Conservation (phyloP, 331 rosid genomes). For the Saraca asoca region DNA sequence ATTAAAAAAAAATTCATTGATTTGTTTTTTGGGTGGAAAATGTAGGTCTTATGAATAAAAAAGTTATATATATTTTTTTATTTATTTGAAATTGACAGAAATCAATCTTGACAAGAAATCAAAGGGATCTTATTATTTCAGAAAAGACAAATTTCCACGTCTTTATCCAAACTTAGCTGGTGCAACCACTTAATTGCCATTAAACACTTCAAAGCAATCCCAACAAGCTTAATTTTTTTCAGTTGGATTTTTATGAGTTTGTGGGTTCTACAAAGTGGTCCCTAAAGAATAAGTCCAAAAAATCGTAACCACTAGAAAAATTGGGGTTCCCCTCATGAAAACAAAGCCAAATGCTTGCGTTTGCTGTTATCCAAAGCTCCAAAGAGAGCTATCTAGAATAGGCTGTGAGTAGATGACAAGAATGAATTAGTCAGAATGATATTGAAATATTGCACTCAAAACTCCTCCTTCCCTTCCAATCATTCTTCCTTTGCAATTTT, state of each 20-base stretch:
- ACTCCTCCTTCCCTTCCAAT: conserved; percentile 58
- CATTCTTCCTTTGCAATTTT: conserved; percentile 40
- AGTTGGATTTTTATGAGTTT: conserved; percentile 21
- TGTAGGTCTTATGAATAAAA: too few species aligned
- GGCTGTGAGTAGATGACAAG: conserved; percentile 55
- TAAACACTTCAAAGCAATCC: conserved; percentile 54
- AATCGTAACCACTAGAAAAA: conserved; percentile 53
- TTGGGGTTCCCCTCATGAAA: conserved; percentile 35
- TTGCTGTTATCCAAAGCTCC: conserved; percentile 54
- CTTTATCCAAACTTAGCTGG: conserved; percentile 69
- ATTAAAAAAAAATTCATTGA: too few species aligned
- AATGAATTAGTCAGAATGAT: conserved; percentile 56
- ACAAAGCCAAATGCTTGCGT: conserved; percentile 50
- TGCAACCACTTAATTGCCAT: conserved; percentile 52
- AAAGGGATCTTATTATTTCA: conserved; percentile 42
- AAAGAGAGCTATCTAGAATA: conserved; percentile 36
- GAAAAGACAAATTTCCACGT: conserved; percentile 68
- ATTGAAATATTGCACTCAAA: conserved; percentile 57
- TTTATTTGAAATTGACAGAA: too few species aligned
- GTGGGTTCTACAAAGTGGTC: conserved; percentile 52
- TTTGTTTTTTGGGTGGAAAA: too few species aligned
- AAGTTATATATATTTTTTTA: too few species aligned
- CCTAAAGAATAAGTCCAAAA: conserved; percentile 61
- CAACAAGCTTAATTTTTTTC: conserved; percentile 41
- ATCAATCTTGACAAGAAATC: too few species aligned